Percentiles rank a stretch among this genome's conserved stretches.
Conservation (phyloP, 2,329 filamentous ascomycete genomes). For the Rutstroemia sp. region DNA sequence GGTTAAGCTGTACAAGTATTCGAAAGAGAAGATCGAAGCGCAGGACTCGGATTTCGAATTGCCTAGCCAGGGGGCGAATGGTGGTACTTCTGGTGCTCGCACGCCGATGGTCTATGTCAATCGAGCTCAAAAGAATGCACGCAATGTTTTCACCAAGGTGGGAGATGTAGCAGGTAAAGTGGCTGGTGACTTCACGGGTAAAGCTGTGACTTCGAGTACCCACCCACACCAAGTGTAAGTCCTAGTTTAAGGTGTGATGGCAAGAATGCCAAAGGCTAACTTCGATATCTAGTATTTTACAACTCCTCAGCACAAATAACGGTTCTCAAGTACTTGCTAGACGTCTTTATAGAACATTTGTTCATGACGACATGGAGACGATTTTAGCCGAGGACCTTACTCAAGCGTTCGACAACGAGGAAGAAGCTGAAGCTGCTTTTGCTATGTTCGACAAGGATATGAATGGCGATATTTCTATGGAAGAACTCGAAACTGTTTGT, state of each 20-base stretch:
- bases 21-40: constrained; percentile 55
- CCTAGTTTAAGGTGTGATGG: not conserved
- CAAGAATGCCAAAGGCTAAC: constrained; percentile 11
- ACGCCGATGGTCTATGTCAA: constrained; percentile 68
- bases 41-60: constrained; percentile 72
- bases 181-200: constrained; percentile 86
- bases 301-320: constrained; percentile 63
- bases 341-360: constrained; percentile 80
- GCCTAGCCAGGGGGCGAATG: constrained; percentile 18
- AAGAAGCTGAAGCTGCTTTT: constrained; percentile 86
- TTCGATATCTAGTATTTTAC: constrained; percentile 44
- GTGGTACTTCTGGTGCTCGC: constrained; percentile 38
- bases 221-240: constrained; percentile 70
- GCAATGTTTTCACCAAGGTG: constrained; percentile 68
- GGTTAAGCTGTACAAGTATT: constrained; percentile 56
- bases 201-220: constrained; percentile 55
- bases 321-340: constrained; percentile 81
- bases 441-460: constrained; percentile 92
- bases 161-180: constrained; percentile 80
- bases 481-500: constrained; percentile 86
- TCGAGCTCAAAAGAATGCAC: constrained; percentile 66
- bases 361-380: constrained; percentile 65
- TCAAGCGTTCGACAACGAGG: constrained; percentile 69
- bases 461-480: constrained; percentile 93
- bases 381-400: constrained; percentile 73